A percentile compares a stretch with the other conserved stretches of the same genome.
phyloP scores from a whole-genome alignment of 768 basidiomycete genomes.

The Russula sp. region DNA sequence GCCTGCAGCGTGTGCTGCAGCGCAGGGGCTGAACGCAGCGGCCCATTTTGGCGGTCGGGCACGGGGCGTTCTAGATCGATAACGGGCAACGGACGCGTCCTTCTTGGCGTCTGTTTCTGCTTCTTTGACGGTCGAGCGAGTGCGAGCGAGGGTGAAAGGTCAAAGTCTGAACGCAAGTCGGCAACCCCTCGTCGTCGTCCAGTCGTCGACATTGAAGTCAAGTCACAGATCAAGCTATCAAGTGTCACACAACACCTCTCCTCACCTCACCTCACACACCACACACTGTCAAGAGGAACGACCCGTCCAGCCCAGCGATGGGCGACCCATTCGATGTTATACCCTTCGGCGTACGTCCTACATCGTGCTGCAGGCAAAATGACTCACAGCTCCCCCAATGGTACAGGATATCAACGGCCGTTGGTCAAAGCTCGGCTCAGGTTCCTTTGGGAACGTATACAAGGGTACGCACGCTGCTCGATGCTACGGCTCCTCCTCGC shows the following conservation, averaged over 20 bases:
- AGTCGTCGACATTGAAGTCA: background rate
- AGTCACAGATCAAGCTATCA: background rate
- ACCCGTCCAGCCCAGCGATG: slow-evolving; percentile 19
- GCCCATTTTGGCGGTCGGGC: background rate
- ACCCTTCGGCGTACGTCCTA: slow-evolving; percentile 61
- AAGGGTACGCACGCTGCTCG: slow-evolving; percentile 44
- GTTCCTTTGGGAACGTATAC: slow-evolving; percentile 90
- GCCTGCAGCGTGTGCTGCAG: background rate
- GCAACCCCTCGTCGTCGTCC: background rate
- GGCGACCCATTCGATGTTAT: slow-evolving; percentile 84
- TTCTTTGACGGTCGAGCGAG: background rate
- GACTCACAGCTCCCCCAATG: background rate
- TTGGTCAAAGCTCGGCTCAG: slow-evolving; percentile 88
- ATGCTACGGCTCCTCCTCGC: slow-evolving; percentile 22
- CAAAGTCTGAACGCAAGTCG: slow-evolving; percentile 9
- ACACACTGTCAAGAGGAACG: background rate
- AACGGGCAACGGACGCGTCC: background rate
- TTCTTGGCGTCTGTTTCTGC: background rate
- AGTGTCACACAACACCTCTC: background rate
- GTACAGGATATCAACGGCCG: slow-evolving; percentile 75
- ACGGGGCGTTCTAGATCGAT: background rate
- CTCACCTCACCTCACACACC: no score
- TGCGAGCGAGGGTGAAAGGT: background rate
- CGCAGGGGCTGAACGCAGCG: background rate
- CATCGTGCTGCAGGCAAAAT: background rate